A percentile compares a stretch with the other conserved stretches of the same genome.
Conservation (phyloP, 106 monocot genomes). For the Amphibolis antarctica region DNA sequence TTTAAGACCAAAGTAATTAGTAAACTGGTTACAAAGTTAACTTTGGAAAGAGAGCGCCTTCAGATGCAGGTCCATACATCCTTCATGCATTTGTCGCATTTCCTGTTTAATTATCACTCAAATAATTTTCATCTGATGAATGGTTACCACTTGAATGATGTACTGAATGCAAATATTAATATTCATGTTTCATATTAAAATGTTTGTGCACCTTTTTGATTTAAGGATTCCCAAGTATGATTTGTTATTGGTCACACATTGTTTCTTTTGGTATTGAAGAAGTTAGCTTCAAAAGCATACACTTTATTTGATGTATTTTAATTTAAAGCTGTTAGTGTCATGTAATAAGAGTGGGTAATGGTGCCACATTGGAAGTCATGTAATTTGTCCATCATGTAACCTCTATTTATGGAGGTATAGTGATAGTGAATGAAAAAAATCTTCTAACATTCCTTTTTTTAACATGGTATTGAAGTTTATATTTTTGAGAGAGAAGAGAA, state of each 20-base stretch:
- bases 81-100: background rate
- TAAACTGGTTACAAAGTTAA: conserved; percentile 53
- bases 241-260: background rate
- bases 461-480: too few species aligned
- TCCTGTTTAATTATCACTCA: background rate
- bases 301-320: too few species aligned
- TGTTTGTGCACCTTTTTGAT: background rate
- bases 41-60: conserved; percentile 69
- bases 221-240: background rate
- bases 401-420: too few species aligned
- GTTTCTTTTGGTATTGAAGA: background rate
- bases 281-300: too few species aligned
- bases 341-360: too few species aligned
- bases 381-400: too few species aligned
- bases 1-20: conserved; percentile 48
- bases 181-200: background rate
- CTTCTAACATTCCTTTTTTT: too few species aligned
- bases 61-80: conserved; percentile 41
- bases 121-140: background rate
- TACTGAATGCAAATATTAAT: background rate
- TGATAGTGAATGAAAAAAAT: too few species aligned
- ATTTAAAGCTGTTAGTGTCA: too few species aligned
- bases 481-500: too few species aligned
- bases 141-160: background rate
- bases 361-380: too few species aligned